Base-by-base conservation (phyloP, 257 asterid species). In the Solanum virginianum region DNA sequence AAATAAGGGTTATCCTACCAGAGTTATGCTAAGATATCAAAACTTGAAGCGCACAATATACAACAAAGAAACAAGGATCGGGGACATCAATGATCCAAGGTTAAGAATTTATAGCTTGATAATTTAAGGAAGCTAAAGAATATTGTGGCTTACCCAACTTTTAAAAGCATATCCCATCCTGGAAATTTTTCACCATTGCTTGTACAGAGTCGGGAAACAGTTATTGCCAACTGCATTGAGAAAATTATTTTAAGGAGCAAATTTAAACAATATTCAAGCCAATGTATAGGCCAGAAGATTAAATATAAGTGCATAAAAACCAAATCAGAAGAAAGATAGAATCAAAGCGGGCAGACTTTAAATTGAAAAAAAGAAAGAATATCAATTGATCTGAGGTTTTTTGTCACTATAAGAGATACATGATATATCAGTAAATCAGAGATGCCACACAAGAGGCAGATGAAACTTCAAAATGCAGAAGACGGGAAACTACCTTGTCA, bases 91-190 rank as follows among this genome's bases (percentile, higher is more conserved):
- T 53, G 9, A 77, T 16, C 41, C 82, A 77, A 77, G 57, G 47
- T 51, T 15, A 24, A 15, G 24, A 26, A 26, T 24, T 75, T 24
- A 53, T 77, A 5, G 47, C 63, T 51, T 77, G 63, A 77, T 7
- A 51, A 77, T 51, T 77, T 77, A 16, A 77, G 63, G 17, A 53
- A 77, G 59, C 22, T 17, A 22, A 59, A 77, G 22, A 72, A 53
- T 65, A 80, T 18, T 81, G 77, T 65, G 71, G 74, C 94, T 88
- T 91, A 95, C 99, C 99, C 98, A 65, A 96, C 95, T 94, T 89
- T 92, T 84, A 95, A 88, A 83, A 96, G 99, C 22, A 88, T 85
- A 88, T 96, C 99, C 82, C 95, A 94, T 83, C 97, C 98, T 71
- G 98, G 98, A 89, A 92, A 90, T 49, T 80, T 86, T 90, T 96